Evolutionary conservation across 495 filamentous ascomycete species (phyloP).

Genomic region (Parachaetomium inaequale): DNA sequence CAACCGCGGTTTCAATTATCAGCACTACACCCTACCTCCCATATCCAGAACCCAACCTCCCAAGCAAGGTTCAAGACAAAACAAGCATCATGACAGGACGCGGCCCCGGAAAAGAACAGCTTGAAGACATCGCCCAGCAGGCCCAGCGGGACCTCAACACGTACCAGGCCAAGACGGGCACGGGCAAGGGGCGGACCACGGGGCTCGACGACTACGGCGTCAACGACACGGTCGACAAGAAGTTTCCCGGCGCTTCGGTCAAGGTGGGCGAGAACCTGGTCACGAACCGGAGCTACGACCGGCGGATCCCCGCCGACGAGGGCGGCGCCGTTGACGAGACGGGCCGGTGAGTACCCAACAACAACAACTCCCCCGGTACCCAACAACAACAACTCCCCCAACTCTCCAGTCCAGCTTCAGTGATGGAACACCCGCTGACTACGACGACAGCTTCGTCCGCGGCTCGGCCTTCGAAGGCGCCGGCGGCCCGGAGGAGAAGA

Average conservation of each 20-base stretch:
- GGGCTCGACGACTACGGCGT: constrained; percentile 33
- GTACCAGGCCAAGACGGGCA: constrained; percentile 43
- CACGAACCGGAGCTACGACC: constrained; percentile 37
- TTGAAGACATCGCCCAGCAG: constrained; percentile 38
- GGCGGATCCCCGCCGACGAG: constrained; percentile 37
- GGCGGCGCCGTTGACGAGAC: constrained; percentile 38
- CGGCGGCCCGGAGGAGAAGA: constrained; percentile 36
- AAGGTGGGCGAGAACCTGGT: constrained; percentile 32
- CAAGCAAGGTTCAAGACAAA: neutral
- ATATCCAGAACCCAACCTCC: no score
- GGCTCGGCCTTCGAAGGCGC: constrained; percentile 32
- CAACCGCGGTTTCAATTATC: no score
- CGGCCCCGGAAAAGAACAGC: constrained; percentile 14
- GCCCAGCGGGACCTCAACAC: constrained; percentile 50
- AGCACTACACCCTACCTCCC: no score
- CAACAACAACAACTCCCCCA: no score
- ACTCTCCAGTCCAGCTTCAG: no score
- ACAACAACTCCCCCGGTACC: no score
- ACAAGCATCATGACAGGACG: constrained; percentile 9
- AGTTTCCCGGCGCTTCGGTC: constrained; percentile 36
- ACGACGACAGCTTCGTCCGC: constrained; percentile 18
- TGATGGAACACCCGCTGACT: no score
- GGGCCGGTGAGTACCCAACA: constrained; percentile 30
- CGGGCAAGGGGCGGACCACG: constrained; percentile 27
- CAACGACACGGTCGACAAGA: constrained; percentile 29